Evolutionary conservation across 1,284 basidiomycete species (phyloP), one percentile per base, ranked within the genome.

Genomic region (Apiotrichum akiyoshidainum): DNA sequence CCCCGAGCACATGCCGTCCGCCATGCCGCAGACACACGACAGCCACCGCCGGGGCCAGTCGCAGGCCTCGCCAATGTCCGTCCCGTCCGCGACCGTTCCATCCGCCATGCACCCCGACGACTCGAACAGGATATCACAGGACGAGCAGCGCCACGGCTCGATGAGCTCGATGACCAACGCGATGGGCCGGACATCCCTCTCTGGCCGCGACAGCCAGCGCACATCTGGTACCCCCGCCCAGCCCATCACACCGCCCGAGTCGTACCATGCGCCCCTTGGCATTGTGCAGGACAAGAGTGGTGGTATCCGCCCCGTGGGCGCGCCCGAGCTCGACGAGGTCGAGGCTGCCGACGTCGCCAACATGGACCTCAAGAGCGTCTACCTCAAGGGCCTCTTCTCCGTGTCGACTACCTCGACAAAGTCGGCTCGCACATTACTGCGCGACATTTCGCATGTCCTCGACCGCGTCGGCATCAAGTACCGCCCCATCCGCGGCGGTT

Each of bases 331-430:
- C 14, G 63, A 64, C 42, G 66, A 65, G 50, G 52, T 57, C 21
- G 67, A 67, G 19, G 56, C 57, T 4, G 57, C 67, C n/a, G 62
- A 66, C 12, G 64, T 64, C 21, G 61, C 63, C 21, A 57, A 64
- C 51, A 59, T 55, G 61, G 89, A 90, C 53, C 87, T 89, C 71
- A 94, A 92, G 78, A 89, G 90, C 11, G 85, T 92, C 31, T 92
- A 90, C 77, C 79, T 94, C 69, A 94, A 93, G 77, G 90, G 91
- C 4, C 71, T 93, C 50, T 93, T 94, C 80, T 91, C 89, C 85
- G 95, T 98, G 42, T 89, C 92, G 35, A 99, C 95, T 12, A 99
- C 95, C 0, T 90, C 91, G 39, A 94, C 92, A 10, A 97, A 96
- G 72, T 78, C 89, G 11, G 89, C 92, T 2, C 80, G 83, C 8